phyloP scores from a whole-genome alignment of 2,329 filamentous ascomycete species.

The Cladosporium halotolerans region DNA sequence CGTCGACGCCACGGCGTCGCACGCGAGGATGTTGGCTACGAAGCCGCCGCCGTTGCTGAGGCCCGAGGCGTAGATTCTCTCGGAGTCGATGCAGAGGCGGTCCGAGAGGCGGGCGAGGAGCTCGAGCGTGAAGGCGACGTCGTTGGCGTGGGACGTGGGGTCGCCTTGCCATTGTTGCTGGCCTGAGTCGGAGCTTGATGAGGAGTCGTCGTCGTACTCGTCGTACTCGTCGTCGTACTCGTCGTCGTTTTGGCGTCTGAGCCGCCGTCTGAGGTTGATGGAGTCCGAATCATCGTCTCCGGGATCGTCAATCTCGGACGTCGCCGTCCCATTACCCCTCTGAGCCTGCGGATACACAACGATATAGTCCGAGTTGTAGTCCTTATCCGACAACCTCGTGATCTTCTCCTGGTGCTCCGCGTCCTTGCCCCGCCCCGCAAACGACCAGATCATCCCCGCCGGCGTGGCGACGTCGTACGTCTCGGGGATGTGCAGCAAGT shows the following conservation, averaged over 20 bases:
- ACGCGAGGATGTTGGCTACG: slow-evolving; percentile 42
- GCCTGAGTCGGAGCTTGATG: not conserved
- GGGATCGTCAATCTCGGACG: not conserved
- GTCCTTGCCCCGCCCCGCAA: slow-evolving; percentile 37
- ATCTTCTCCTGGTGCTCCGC: slow-evolving; percentile 35
- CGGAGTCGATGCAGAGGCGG: slow-evolving; percentile 39
- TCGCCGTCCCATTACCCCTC: slow-evolving; percentile 5
- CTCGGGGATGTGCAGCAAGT: slow-evolving; percentile 35
- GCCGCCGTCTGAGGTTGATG: not conserved
- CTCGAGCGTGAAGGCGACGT: slow-evolving; percentile 40
- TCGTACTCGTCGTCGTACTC: not conserved
- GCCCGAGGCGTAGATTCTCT: slow-evolving; percentile 40
- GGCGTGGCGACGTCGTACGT: slow-evolving; percentile 34
- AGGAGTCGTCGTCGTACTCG: not conserved
- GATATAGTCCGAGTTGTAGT: slow-evolving; percentile 40
- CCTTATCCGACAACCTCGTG: slow-evolving; percentile 40
- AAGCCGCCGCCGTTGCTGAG: slow-evolving; percentile 50
- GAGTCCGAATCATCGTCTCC: not conserved
- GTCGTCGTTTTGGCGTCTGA: not conserved
- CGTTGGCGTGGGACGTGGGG: slow-evolving; percentile 33
- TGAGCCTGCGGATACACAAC: slow-evolving; percentile 41
- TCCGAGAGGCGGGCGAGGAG: slow-evolving; percentile 35
- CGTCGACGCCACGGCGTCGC: slow-evolving; percentile 34
- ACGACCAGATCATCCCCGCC: slow-evolving; percentile 42
- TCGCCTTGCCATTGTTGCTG: slow-evolving; percentile 38